Conservation (phyloP, 176 grass and related monocot species). For the Miscanthus lutarioriparius region DNA sequence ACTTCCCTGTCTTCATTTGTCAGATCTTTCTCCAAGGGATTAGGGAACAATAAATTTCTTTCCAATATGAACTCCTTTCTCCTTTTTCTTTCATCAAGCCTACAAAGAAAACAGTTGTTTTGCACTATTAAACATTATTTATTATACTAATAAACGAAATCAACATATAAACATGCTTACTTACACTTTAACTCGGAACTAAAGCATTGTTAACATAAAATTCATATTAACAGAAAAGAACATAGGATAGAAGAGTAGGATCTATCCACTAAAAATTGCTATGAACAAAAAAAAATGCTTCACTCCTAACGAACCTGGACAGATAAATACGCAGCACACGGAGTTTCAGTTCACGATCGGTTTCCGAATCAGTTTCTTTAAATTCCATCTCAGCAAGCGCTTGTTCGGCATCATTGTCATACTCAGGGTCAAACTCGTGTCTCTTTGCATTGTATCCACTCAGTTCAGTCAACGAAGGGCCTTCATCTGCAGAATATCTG, state of each 20-base stretch:
- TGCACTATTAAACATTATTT: constrained; percentile 17
- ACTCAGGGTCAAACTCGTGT: constrained; percentile 97
- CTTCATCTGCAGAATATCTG: constrained; percentile 86
- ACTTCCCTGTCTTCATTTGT: constrained; percentile 86
- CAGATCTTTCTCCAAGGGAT: constrained; percentile 84
- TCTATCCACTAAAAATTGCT: not conserved
- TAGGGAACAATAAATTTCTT: constrained; percentile 90
- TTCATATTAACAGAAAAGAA: not conserved
- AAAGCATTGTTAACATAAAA: constrained; percentile 10
- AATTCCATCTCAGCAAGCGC: constrained; percentile 98
- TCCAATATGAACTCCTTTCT: constrained; percentile 98
- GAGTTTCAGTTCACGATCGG: constrained; percentile 86
- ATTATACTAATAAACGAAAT: not conserved
- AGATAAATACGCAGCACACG: constrained; percentile 83
- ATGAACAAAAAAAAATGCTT: not conserved
- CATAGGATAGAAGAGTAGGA: not conserved
- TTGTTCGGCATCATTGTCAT: constrained; percentile 97
- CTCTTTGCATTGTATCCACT: constrained; percentile 96
- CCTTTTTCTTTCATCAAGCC: constrained; percentile 98
- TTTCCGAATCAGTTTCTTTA: constrained; percentile 89
- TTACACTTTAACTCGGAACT: constrained; percentile 1
- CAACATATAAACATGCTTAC: not conserved
- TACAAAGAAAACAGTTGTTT: constrained; percentile 29
- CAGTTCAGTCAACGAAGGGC: constrained; percentile 83
- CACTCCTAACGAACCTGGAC: constrained; percentile 61